Evolutionary conservation across 2,329 filamentous ascomycete species (phyloP), one percentile per base, ranked within the genome.

Genomic region (Myotisia sp.): DNA sequence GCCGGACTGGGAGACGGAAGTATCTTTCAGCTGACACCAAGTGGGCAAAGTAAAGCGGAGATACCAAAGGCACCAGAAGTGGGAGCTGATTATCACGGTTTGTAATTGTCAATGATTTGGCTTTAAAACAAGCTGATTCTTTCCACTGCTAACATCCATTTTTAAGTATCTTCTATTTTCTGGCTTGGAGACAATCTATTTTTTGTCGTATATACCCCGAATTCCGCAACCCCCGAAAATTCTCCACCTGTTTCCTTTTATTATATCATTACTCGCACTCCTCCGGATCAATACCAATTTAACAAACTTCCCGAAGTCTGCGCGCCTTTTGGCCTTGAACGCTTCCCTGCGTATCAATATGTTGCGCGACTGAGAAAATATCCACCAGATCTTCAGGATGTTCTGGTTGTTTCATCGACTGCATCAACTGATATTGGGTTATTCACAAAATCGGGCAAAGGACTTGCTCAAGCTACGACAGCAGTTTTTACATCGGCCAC

Each of bases 171-270:
- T 3, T 79, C 79, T 10, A 67, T 98, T 26, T 69, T 70, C 23
- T 98, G 92, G 90, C 68, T 95, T 13, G 81, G 90, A 49, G 93
- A 90, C 46, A 63, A 92, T 46, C 62, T 87, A 2, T 92, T 94
- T 52, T 65, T 95, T 28, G 68, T 78, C 36, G 71, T 90, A 14
- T 79, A 94, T 55, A 83, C 80, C 1, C 68, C 72, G n/a, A n/a
- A n/a, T n/a, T 60, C 55, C 35, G 39, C 41, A n/a, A 62, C 68
- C 19, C 69, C 68, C 40, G 65, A 67, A 36, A 68, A 70, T 24
- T 64, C 48, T 17, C 63, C 66, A 6, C 71, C 75, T 4, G 58
- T 70, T 17, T 84, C 81, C 1, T 66, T 70, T n/a, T 92, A 85
- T 49, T 78, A 92, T 52, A 65, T 92, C 35, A 75, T 93, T 37